Evolutionary conservation across 2,329 filamentous ascomycete genomes (phyloP), one percentile per base, ranked within the genome.

Genomic region (Colletotrichum sublineola): DNA sequence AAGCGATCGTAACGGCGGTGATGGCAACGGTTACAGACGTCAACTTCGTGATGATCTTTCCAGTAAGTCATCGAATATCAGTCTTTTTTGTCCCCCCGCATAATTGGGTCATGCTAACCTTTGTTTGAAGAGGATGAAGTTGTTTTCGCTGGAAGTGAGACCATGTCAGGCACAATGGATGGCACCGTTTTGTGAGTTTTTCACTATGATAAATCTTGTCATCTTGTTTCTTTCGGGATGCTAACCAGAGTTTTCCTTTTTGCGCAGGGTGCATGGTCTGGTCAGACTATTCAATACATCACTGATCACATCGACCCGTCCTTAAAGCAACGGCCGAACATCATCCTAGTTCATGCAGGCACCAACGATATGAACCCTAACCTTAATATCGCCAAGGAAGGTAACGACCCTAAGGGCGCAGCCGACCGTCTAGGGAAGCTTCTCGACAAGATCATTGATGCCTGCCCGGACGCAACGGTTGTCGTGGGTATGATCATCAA

Each of bases 211-310:
- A 1, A 46, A 20, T 8, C 44, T 46, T n/a, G 1, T 46, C 3
- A n/a, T 3, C 18, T 18, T n/a, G 44, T n/a, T n/a, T 7, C 20
- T 46, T 18, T n/a, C 18, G 2, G 44, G 18, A 8, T 15, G 12
- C 44, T 52, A 3, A 52, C 24, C 44, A 40, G n/a, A 20, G 24
- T 24, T 20, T 1, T 15, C n/a, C 3, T 24, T 20, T 46, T 8
- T n/a, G 24, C 24, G 5, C 40, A 81, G 81, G 81, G 78, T 7
- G 81, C 78, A 33, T 82, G 81, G 81, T 76, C 76, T 12, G 80
- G 81, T 9, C 81, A 79, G 64, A 82, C 80, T 1, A 80, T 82
- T 24, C 67, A 80, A 53, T 81, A 75, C 63, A 82, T 82, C 11
- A 58, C 70, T n/a, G 75, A 81, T 5, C 72, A 81, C n/a, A 67